Base-by-base conservation (phyloP, 257 asterid genomes). In the Jacaranda mimosifolia region DNA sequence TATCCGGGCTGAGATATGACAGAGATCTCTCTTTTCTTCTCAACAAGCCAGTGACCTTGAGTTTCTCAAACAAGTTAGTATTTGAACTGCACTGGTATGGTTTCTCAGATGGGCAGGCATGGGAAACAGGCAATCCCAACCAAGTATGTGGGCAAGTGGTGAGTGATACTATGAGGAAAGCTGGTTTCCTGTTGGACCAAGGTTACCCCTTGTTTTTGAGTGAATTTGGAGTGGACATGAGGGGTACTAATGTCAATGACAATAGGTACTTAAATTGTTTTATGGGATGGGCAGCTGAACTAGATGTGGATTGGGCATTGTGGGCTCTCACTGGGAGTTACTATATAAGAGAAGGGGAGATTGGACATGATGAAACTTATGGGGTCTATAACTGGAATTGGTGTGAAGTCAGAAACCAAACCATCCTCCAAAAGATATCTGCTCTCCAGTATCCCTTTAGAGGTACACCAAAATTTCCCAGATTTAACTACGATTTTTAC, bases 251-350 rank as follows among this genome's bases (percentile, higher is more conserved):
- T 57, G 97, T 85, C 76, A 96, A 96, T 40, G 99, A 96, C 81
- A 96, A 93, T 52, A 87, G 97, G 85, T 93, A 55, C 81, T 79
- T 96, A 80, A 91, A 91, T 70, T 96, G 98, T 71, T 89, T 96
- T 77, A 77, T 90, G 92, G 99, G 96, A 9, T 87, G 93, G 91
- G 98, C 99, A 15, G 97, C 99, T 64, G 95, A 91, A 62, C 67
- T 75, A 45, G 99, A 96, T 75, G 59, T 91, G 49, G 98, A 96
- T 36, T 93, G 97, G 98, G 97, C 98, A 18, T 43, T 91, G 59
- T 93, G 99, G 99, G 87, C 94, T 69, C 92, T 93, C 14, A 87
- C 79, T 7, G 98, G 99, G 18, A 96, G 98, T 74, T 91, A 96
- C 56, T 96, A 91, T 68, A 42, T 85, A 38, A 82, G 98, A 77